Conservation (phyloP, 345 rosid genomes). For the Boechera stricta region DNA sequence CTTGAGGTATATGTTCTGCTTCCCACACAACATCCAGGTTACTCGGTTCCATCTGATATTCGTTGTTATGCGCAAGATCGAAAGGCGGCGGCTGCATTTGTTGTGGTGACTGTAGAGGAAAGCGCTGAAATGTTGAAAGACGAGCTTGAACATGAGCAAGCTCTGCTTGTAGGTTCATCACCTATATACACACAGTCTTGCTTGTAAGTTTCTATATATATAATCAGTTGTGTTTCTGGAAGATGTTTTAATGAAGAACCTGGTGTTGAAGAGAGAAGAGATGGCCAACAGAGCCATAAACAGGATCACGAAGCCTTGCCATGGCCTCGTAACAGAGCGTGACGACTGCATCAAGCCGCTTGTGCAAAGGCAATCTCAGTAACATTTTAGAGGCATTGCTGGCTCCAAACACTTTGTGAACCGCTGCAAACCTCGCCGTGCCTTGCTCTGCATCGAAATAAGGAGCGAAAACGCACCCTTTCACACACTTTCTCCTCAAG, state of each 20-base stretch:
- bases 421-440: constrained; percentile 75
- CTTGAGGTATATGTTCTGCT: constrained; percentile 21
- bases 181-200: constrained; percentile 48
- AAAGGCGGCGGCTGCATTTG: constrained; percentile 37
- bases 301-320: constrained; percentile 84
- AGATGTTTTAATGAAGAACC: constrained; percentile 45
- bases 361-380: constrained; percentile 59
- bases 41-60: constrained; percentile 30
- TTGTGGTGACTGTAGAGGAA: constrained; percentile 41
- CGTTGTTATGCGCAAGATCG: constrained; percentile 42
- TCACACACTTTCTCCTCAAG: constrained; percentile 76
- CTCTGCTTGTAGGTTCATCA: constrained; percentile 80
- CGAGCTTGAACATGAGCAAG: constrained; percentile 69
- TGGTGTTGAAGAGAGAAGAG: constrained; percentile 85
- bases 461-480: constrained; percentile 85
- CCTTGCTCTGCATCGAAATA: constrained; percentile 92
- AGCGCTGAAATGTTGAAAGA: constrained; percentile 57
- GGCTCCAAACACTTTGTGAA: constrained; percentile 92
- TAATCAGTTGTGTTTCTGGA: not conserved
- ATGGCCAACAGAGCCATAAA: constrained; percentile 80
- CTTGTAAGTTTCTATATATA: constrained; percentile 8
- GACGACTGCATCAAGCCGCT: constrained; percentile 76
- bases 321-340: constrained; percentile 85
- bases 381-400: constrained; percentile 91
- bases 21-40: constrained; percentile 33